These are phyloP conservation scores for Auriscalpium orientale DNA, from an alignment of 768 basidiomycete species.

Conservation along the genomic window DNA sequence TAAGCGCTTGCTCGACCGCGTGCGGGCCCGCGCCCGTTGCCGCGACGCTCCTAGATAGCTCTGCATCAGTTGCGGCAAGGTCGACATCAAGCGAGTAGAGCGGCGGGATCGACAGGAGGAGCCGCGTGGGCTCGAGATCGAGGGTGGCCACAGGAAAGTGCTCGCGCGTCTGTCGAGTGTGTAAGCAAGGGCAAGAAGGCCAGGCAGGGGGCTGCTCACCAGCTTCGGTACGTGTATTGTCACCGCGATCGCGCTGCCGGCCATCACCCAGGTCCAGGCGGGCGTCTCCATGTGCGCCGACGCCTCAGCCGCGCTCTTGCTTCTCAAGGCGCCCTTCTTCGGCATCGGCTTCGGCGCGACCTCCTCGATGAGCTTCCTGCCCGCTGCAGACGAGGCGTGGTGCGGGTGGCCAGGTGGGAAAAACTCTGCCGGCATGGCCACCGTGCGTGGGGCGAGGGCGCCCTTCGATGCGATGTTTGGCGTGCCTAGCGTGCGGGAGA, in stretches of 20 bases:
- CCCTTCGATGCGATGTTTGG: conserved; percentile 79
- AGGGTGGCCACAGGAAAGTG: conserved; percentile 43
- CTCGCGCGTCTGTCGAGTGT: conserved; percentile 34
- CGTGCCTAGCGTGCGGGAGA: conserved; percentile 62
- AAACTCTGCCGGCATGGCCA: conserved; percentile 43
- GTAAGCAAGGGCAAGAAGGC: neutral
- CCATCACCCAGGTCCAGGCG: conserved; percentile 49
- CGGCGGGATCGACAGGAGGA: conserved; percentile 44
- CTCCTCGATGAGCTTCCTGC: conserved; percentile 44
- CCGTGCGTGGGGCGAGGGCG: conserved; percentile 49
- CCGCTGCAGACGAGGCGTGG: conserved; percentile 14
- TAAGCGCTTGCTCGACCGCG: conserved; percentile 29
- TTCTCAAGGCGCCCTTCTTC: conserved; percentile 39
- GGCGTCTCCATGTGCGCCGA: conserved; percentile 19
- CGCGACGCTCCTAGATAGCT: conserved; percentile 30
- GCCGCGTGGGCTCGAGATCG: conserved; percentile 56
- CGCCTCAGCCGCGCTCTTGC: neutral
- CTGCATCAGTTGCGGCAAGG: conserved; percentile 46
- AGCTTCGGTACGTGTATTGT: conserved; percentile 46
- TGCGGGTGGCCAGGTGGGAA: conserved; percentile 22
- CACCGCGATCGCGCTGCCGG: conserved; percentile 36
- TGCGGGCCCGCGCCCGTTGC: conserved; percentile 10
- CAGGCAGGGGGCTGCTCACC: conserved; percentile 33
- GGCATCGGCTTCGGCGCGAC: conserved; percentile 15
- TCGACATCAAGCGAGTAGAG: conserved; percentile 50